Evolutionary conservation across 495 filamentous ascomycete genomes (phyloP).

Genomic region (Penicillium canariense): DNA sequence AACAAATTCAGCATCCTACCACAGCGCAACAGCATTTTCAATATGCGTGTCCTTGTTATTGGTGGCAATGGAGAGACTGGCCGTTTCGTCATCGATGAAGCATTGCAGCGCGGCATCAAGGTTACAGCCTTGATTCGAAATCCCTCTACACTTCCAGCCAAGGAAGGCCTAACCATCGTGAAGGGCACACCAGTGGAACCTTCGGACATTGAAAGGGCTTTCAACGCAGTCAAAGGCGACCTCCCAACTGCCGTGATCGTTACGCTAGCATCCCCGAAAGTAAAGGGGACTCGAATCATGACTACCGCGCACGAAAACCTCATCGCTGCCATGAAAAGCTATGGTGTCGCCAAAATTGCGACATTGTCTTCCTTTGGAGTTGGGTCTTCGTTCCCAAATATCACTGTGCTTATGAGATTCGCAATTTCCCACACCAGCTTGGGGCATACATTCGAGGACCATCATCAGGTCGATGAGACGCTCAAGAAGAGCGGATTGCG

Average conservation of each 20-base stretch:
- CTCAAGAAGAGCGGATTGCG: constrained; percentile 23
- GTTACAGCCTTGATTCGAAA: constrained; percentile 44
- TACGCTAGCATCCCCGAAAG: constrained; percentile 31
- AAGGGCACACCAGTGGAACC: constrained; percentile 38
- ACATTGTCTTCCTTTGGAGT: constrained; percentile 40
- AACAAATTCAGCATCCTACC: constrained; percentile 5
- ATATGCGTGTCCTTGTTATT: constrained; percentile 43
- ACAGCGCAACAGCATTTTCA: constrained; percentile 10
- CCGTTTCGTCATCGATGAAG: constrained; percentile 37
- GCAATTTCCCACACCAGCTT: constrained; percentile 33
- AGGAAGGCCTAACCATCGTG: constrained; percentile 28
- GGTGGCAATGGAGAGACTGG: constrained; percentile 47
- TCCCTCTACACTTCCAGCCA: constrained; percentile 25
- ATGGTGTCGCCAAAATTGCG: constrained; percentile 33
- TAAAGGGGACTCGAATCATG: constrained; percentile 30
- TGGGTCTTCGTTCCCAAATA: constrained; percentile 29
- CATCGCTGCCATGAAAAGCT: constrained; percentile 35
- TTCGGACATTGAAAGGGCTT: constrained; percentile 34
- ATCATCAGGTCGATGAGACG: constrained; percentile 32
- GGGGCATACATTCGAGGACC: constrained; percentile 31
- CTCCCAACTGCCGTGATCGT: constrained; percentile 34
- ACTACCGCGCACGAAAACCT: constrained; percentile 27
- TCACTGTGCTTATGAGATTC: constrained; percentile 32
- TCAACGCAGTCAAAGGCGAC: constrained; percentile 16
- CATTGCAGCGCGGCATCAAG: constrained; percentile 37